Evolutionary conservation across 345 rosid genomes (phyloP), one percentile per base, ranked within the genome.

Genomic region (Salix purpurea): DNA sequence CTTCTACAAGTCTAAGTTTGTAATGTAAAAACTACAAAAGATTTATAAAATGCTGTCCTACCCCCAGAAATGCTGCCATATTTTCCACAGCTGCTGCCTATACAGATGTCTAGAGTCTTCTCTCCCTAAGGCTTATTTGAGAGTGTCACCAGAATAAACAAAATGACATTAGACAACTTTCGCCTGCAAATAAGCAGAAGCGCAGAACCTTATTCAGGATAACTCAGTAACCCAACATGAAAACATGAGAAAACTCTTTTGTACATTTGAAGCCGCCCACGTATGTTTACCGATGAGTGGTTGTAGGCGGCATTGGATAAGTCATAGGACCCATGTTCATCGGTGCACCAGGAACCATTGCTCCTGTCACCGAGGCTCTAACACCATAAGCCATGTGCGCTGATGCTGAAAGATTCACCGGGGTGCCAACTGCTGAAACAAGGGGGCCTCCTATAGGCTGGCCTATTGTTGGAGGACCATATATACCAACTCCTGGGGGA

Each of bases 341-440:
- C 9, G 94, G 90, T 34, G 95, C 97, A 71, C 92, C 94, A 58
- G 93, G 91, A 81, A 92, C 91, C 76, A 90, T 85, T 46, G 77
- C 28, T 42, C 82, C 78, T 14, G 78, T 46, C 14, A 73, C 60
- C 14, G 92, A 87, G 74, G 90, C 89, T 84, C 93, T 84, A 60
- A 91, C 90, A 18, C 97, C 97, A 67, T 84, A 95, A 46, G 93
- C 89, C 86, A 95, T 83, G 84, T 89, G 97, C 66, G 90, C 80
- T 21, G 93, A 85, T 52, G 86, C 78, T 21, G 97, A 84, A 77
- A 95, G 94, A 81, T 86, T 95, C 83, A 93, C 94, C 0, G 97
- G 97, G 16, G 96, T 95, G 68, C 99, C 99, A 58, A 95, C 94
- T 23, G 97, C 94, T 62, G 99, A 88, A 6, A 89, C 93, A 50